Evolutionary conservation across 1,284 basidiomycete genomes (phyloP), one percentile per base, ranked within the genome.

Genomic region (Stygiomarasmius scandens): DNA sequence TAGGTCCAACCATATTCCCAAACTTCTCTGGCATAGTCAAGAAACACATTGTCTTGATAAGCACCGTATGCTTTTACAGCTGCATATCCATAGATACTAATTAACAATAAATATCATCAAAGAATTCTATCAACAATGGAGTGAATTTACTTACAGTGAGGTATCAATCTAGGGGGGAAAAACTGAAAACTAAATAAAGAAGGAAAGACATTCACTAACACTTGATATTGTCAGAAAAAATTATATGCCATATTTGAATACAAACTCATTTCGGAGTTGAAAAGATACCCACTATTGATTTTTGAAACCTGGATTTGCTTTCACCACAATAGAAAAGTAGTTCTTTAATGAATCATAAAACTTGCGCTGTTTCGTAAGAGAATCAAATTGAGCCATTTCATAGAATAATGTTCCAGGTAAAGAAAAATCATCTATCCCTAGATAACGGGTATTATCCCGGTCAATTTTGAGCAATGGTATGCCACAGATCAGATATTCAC

Each of bases 361-460:
- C 27, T 22, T 51, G 3, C n/a, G 51, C 10, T 52, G 41, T 9
- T 56, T 56, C 3, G 48, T 46, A 20, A 52, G 23, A 1, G 27
- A 6, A 49, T 56, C 55, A 23, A 56, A 36, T n/a, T 56, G 19
- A n/a, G 55, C 55, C 55, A 56, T 27, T 51, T 56, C 49, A 16
- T 16, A 20, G 34, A 45, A 56, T 12, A 52, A 23, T 11, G 9
- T 52, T 6, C 32, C 55, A 16, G 43, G 12, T 25, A 49, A 47
- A 44, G 51, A 46, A n/a, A 43, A 29, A n/a, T 20, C 9, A 32
- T 27, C 52, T n/a, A n/a, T 32, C 6, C 29, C 29, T 32, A 12
- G 29, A 32, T 6, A 32, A 12, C 12, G 29, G 12, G 5, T 32
- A 32, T 32, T 32, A 12, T 32, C 6, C 29, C 29, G 5, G 6